A percentile compares a stretch with the other conserved stretches of the same genome.
Evolutionary conservation across 805 yeast species (phyloP).

Genomic region (Ogataea populi-albae): DNA sequence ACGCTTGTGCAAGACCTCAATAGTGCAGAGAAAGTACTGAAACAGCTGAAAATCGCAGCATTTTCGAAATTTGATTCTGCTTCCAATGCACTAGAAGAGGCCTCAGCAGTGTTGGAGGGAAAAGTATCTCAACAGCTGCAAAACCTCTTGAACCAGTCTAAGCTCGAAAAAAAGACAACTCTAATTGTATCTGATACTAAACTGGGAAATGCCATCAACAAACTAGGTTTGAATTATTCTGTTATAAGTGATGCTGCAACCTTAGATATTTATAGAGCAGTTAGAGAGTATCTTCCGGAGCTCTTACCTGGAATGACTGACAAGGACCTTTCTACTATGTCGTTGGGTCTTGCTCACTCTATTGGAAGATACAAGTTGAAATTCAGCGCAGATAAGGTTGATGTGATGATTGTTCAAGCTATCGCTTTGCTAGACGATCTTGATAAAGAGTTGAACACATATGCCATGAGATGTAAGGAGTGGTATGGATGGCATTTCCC

Average conservation of each 20-base stretch:
- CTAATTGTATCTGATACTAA: conserved; percentile 93
- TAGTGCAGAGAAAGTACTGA: conserved; percentile 78
- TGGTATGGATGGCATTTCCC: conserved; percentile 99
- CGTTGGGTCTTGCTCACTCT: conserved; percentile 97
- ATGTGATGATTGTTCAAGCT: conserved; percentile 98
- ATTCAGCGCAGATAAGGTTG: conserved; percentile 97
- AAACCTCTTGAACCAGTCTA: conserved; percentile 68
- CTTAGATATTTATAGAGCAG: conserved; percentile 90
- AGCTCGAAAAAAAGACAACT: conserved; percentile 79
- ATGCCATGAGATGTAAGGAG: conserved; percentile 98
- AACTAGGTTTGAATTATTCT: conserved; percentile 80
- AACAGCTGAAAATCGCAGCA: conserved; percentile 91
- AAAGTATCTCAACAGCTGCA: conserved; percentile 84
- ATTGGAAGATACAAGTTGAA: conserved; percentile 97
- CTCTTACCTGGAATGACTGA: conserved; percentile 91
- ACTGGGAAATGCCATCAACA: conserved; percentile 94
- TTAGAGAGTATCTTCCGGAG: conserved; percentile 91
- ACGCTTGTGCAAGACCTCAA: conserved; percentile 72
- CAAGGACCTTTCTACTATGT: conserved; percentile 84
- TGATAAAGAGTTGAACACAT: conserved; percentile 96
- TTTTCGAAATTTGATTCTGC: conserved; percentile 94
- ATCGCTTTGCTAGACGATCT: conserved; percentile 94
- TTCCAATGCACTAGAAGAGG: conserved; percentile 94
- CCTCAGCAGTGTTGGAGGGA: conserved; percentile 89
- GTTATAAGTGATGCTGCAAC: conserved; percentile 95